A percentile compares a stretch with the other conserved stretches of the same genome.
These are phyloP conservation scores for Aspergillus fijiensis DNA, from an alignment of 2,329 filamentous ascomycete genomes.

Conservation along the genomic window DNA sequence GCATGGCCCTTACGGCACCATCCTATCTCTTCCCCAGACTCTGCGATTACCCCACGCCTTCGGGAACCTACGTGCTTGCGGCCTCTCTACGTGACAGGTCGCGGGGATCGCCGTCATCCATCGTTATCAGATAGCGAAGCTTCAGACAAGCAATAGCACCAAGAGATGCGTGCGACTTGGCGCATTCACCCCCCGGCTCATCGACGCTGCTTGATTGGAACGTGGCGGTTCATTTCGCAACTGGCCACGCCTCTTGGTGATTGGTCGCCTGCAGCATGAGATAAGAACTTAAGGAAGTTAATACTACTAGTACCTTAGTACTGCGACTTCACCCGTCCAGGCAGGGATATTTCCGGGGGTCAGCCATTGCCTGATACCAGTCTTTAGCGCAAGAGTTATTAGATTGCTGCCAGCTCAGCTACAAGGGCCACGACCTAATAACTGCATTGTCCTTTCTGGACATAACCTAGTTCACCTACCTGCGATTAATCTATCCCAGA, in stretches of 20 bases:
- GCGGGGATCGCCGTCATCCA: conserved; percentile 13
- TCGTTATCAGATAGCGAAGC: conserved; percentile 8
- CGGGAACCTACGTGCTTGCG: conserved; percentile 14
- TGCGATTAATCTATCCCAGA: neutral
- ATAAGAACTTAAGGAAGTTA: neutral
- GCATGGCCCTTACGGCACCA: neutral
- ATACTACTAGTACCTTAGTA: too few species aligned
- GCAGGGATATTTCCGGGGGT: neutral
- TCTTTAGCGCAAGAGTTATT: conserved; percentile 1
- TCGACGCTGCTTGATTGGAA: neutral
- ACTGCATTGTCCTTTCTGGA: neutral
- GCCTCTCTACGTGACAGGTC: conserved; percentile 1
- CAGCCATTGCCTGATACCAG: conserved; percentile 4
- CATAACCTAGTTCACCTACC: neutral
- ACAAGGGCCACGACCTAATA: neutral
- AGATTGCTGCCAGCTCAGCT: conserved; percentile 3
- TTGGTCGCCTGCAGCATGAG: neutral
- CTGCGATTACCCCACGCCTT: conserved; percentile 6
- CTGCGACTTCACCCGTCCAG: neutral
- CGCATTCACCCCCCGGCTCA: neutral
- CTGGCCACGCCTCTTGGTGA: neutral
- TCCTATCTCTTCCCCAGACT: conserved; percentile 8
- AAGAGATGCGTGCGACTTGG: neutral
- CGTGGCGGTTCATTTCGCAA: neutral
- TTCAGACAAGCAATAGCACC: conserved; percentile 5